Evolutionary conservation across 176 grass and related monocot species (phyloP), one percentile per base, ranked within the genome.

Genomic region (Tillandsia leiboldiana): DNA sequence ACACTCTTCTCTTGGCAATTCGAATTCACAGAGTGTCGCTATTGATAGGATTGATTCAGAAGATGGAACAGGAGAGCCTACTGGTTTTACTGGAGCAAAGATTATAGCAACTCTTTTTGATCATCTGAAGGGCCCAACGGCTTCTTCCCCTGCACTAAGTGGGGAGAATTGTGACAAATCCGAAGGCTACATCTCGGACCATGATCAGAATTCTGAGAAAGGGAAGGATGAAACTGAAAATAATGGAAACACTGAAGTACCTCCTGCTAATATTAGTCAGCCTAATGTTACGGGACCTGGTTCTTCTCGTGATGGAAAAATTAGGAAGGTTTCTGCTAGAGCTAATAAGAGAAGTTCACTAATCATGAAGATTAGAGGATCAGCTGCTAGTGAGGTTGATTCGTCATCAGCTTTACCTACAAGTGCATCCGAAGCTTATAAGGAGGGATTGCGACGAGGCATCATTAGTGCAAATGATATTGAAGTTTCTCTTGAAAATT

Each of bases 381-480:
- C 83, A 77, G 80, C 78, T 81, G 66, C 82, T 77, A 77, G 88
- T 62, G 88, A 87, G 71, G 85, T 85, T 68, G 92, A 96, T 87
- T 88, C 77, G 18, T 52, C 88, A 75, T 26, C 75, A 69, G 72
- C 74, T 78, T 76, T 93, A 33, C 86, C 94, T 12, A 59, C 86
- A 58, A 85, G 65, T 75, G 90, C 82, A 81, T 87, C 77, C 29
- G 84, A 99, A 93, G 82, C 82, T 66, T 93, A 90, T 80, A 99
- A 99, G 79, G 84, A 93, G 63, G 77, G 80, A 42, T 84, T 99
- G 84, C 89, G 88, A 79, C 82, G 88, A 79, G 87, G 79, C 75
- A 88, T 99, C 75, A 66, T 99, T 68, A 78, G 67, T 81, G 80
- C 90, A 79, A 83, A 74, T 75, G 87, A 99, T 78, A 93, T 94